Conservation (phyloP, 1,139 yeast genomes). For the Geotrichum europaeum region DNA sequence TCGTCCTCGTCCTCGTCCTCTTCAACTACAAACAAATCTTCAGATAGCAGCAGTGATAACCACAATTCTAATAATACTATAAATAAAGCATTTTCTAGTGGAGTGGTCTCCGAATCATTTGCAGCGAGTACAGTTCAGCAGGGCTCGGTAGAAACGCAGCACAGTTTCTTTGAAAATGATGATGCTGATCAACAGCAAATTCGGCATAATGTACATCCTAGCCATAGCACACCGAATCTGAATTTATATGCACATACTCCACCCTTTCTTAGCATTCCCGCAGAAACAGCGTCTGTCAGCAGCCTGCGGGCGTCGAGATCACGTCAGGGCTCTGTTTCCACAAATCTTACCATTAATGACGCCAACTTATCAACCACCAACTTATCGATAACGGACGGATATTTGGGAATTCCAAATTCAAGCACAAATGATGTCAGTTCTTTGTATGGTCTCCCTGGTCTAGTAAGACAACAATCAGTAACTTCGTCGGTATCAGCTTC, state of each 20-base stretch:
- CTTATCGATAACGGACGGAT: slow-evolving; percentile 1
- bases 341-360: slow-evolving; percentile 3
- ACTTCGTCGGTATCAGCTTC: slow-evolving; percentile 6
- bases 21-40: slow-evolving; percentile 10
- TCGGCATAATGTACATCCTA: not conserved
- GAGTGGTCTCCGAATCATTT: not conserved
- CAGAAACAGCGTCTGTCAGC: slow-evolving; percentile 10
- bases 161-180: not conserved
- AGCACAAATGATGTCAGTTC: slow-evolving; percentile 2
- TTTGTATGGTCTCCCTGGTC: not conserved
- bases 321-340: slow-evolving; percentile 12
- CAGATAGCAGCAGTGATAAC: slow-evolving; percentile 7
- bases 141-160: not conserved
- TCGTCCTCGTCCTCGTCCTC: slow-evolving; percentile 16
- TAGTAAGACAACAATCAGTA: not conserved
- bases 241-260: not conserved
- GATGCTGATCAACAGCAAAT: not conserved
- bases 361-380: not conserved
- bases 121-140: not conserved
- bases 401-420: not conserved
- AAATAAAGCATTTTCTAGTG: not conserved
- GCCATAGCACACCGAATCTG: slow-evolving; percentile 10
- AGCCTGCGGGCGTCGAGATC: slow-evolving; percentile 9
- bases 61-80: slow-evolving; percentile 5
- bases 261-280: slow-evolving; percentile 5